These are phyloP conservation scores for Cenchrus americanus DNA, from an alignment of 176 grass and related monocot species.

Conservation along the genomic window DNA sequence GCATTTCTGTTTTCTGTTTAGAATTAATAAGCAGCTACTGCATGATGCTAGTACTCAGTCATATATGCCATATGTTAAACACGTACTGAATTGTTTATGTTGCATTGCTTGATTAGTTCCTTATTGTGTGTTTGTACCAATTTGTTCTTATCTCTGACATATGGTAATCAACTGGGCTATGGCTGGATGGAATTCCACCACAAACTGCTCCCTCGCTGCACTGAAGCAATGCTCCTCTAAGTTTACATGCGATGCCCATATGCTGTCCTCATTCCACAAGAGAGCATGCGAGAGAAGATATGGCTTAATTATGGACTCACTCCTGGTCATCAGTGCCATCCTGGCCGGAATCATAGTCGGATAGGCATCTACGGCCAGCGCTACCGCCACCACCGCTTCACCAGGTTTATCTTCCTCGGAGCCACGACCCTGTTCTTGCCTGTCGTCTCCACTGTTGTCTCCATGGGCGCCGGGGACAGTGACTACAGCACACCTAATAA, in stretches of 20 bases:
- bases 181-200: neutral
- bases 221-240: neutral
- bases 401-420: neutral
- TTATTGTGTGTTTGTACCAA: neutral
- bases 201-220: neutral
- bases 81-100: no score
- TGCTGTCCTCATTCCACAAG: neutral
- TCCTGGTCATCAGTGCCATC: neutral
- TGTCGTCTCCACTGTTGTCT: neutral
- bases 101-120: no score
- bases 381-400: neutral
- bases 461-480: neutral
- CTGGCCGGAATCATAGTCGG: neutral
- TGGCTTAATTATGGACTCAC: neutral
- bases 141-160: neutral
- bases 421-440: slow-evolving; percentile 31
- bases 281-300: neutral
- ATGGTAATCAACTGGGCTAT: neutral
- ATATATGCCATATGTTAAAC: no score
- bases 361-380: neutral
- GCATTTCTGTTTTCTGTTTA: neutral
- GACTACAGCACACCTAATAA: no score
- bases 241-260: neutral
- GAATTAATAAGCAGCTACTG: neutral
- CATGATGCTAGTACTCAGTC: no score